Conservation (phyloP, 1,284 basidiomycete genomes). For the Meripilus lineatus region DNA sequence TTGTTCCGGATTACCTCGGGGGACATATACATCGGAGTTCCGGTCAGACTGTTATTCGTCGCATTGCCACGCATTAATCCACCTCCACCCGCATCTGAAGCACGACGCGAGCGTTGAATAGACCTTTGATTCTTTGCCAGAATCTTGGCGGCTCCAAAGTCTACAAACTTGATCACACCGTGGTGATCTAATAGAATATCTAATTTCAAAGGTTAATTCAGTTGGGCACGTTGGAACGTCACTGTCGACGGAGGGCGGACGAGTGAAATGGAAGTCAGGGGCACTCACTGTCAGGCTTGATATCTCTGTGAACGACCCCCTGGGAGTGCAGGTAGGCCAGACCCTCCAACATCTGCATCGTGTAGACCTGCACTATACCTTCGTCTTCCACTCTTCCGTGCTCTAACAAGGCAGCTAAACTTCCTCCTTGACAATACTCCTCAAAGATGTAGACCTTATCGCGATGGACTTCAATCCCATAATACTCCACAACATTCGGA, state of each 20-base stretch:
- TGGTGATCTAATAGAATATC: constrained; percentile 94
- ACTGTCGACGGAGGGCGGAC: too few relatives aligned
- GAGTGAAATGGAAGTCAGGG: too few relatives aligned
- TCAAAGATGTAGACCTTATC: constrained; percentile 99
- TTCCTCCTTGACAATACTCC: constrained; percentile 97
- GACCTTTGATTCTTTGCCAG: constrained; percentile 92
- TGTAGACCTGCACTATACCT: constrained; percentile 92
- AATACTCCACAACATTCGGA: constrained; percentile 98
- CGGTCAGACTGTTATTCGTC: constrained; percentile 86
- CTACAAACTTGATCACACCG: constrained; percentile 96
- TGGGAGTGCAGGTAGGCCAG: constrained; percentile 91
- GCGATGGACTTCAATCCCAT: constrained; percentile 98
- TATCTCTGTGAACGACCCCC: constrained; percentile 93
- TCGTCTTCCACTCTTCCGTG: constrained; percentile 97
- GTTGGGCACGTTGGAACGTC: background rate
- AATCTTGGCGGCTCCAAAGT: constrained; percentile 98
- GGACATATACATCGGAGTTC: constrained; percentile 99
- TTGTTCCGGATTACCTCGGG: constrained; percentile 98
- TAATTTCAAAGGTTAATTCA: constrained; percentile 27
- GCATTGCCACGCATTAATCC: constrained; percentile 30
- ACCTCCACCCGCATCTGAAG: constrained; percentile 31
- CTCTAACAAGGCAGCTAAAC: constrained; percentile 85
- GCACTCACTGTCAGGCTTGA: constrained; percentile 98
- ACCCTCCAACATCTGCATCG: constrained; percentile 96
- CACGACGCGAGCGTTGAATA: constrained; percentile 69